Evolutionary conservation across 441 rosid species (phyloP).

Genomic region (Raphanus hybrid): DNA sequence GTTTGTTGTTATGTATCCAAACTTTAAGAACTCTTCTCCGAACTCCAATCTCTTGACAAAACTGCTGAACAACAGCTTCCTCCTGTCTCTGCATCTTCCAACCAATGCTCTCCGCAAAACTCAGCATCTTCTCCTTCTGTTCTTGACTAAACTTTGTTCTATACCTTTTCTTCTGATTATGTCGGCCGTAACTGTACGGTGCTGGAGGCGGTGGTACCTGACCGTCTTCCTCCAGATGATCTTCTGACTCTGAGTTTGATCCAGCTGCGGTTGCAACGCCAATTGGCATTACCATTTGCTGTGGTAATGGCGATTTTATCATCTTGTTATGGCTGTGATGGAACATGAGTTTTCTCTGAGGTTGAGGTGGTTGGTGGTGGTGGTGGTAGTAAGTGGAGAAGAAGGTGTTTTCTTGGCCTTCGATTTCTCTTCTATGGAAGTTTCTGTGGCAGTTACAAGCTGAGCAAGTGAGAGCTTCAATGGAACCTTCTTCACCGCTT

Average conservation of each 20-base stretch:
- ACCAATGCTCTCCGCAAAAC: slow-evolving; percentile 65
- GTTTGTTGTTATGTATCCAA: slow-evolving; percentile 82
- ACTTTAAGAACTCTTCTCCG: slow-evolving; percentile 71
- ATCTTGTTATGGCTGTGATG: slow-evolving; percentile 57
- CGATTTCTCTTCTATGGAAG: slow-evolving; percentile 80
- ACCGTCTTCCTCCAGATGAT: slow-evolving; percentile 49
- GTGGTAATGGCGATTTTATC: slow-evolving; percentile 56
- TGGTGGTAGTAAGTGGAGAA: slow-evolving; percentile 37
- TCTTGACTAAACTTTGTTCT: slow-evolving; percentile 67
- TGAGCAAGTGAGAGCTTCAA: slow-evolving; percentile 79
- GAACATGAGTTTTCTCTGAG: slow-evolving; percentile 55
- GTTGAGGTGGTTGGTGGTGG: slow-evolving; percentile 34
- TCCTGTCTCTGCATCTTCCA: slow-evolving; percentile 75
- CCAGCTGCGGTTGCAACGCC: slow-evolving; percentile 26
- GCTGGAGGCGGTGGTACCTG: slow-evolving; percentile 23
- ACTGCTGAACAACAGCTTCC: slow-evolving; percentile 60
- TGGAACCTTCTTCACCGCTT: slow-evolving; percentile 81
- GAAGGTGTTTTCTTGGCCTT: slow-evolving; percentile 46
- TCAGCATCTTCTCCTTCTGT: slow-evolving; percentile 69
- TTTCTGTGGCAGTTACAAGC: slow-evolving; percentile 88
- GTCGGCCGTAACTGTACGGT: slow-evolving; percentile 23
- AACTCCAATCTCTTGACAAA: slow-evolving; percentile 67
- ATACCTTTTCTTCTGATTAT: slow-evolving; percentile 56
- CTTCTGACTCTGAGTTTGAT: slow-evolving; percentile 66
- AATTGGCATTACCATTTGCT: slow-evolving; percentile 73